Evolutionary conservation across 2,329 filamentous ascomycete genomes (phyloP), one percentile per base, ranked within the genome.

Genomic region (Penicillium frequentans): DNA sequence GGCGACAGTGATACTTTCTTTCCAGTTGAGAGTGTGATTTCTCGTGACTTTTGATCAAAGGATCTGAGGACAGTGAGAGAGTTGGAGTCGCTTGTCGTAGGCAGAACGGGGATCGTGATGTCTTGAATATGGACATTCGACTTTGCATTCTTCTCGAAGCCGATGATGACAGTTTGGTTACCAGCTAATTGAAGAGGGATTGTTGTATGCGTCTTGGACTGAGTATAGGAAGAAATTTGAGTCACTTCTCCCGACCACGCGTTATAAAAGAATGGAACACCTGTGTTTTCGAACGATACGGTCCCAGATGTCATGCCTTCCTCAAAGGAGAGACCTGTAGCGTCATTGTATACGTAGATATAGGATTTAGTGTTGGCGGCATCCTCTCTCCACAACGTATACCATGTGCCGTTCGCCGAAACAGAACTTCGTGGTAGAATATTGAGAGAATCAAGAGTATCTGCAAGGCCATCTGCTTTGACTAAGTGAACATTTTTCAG

Each of bases 171-270:
- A 4, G 71, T 73, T 65, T 81, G 73, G 53, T 79, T 77, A 1
- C 67, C 72, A 23, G 71, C 72, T 3, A 81, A 62, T 2, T 51
- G 55, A 14, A 81, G 56, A 2, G 70, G 68, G 14, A 79, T 71
- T 1, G 61, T 66, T 1, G 71, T 76, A 0, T 53, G 60, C 5
- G 59, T 64, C 3, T 64, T 53, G 3, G 54, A 64, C 9, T 66
- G 57, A n/a, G 67, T 64, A 55, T 78, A 79, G 4, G 66, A 61
- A 1, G 69, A 43, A 21, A 79, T 56, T 0, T 70, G 71, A 4
- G 55, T 70, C 26, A 67, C 52, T 5, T 66, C 62, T 8, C 79
- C 79, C 1, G 76, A 78, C 75, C 77, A 82, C 4, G 76, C 74
- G 61, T 81, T 68, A 51, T 74, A 74, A 29, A 68, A 31, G 58